Evolutionary conservation across 2,329 filamentous ascomycete species (phyloP).

Genomic region (Diaporthe sp.): DNA sequence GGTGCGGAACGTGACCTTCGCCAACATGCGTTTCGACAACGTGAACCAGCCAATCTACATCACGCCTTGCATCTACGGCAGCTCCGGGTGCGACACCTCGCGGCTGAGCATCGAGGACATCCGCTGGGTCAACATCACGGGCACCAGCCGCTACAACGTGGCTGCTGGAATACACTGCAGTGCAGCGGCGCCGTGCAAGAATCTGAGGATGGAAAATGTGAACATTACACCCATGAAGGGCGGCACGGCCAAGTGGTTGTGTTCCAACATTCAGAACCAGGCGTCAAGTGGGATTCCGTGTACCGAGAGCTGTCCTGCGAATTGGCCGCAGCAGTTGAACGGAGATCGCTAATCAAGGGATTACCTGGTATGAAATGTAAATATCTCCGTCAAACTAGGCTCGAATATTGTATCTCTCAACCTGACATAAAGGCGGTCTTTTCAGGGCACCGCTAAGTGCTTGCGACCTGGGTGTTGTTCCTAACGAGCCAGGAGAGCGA

Average conservation of each 20-base stretch:
- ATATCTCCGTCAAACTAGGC: neutral
- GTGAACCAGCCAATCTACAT: slow-evolving; percentile 65
- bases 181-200: slow-evolving; percentile 57
- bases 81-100: slow-evolving; percentile 54
- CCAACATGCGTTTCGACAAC: slow-evolving; percentile 54
- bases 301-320: slow-evolving; percentile 53
- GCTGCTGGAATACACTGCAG: slow-evolving; percentile 61
- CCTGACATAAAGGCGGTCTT: neutral
- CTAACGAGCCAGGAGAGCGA: too few species aligned
- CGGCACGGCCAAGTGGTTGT: slow-evolving; percentile 56
- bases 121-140: slow-evolving; percentile 63
- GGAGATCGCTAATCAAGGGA: slow-evolving; percentile 44
- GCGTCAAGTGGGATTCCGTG: slow-evolving; percentile 51
- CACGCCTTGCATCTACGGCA: slow-evolving; percentile 60
- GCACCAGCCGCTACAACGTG: slow-evolving; percentile 63
- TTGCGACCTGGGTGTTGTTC: too few species aligned
- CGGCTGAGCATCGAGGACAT: slow-evolving; percentile 60
- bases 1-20: slow-evolving; percentile 60
- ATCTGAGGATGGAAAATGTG: slow-evolving; percentile 60
- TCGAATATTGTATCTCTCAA: too few species aligned
- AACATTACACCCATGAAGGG: slow-evolving; percentile 59
- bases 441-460: neutral
- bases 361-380: neutral
- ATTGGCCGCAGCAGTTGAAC: slow-evolving; percentile 54
- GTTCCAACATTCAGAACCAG: slow-evolving; percentile 57